Evolutionary conservation across 768 basidiomycete genomes (phyloP), one percentile per base, ranked within the genome.

Genomic region (Lentinula guzmanii): DNA sequence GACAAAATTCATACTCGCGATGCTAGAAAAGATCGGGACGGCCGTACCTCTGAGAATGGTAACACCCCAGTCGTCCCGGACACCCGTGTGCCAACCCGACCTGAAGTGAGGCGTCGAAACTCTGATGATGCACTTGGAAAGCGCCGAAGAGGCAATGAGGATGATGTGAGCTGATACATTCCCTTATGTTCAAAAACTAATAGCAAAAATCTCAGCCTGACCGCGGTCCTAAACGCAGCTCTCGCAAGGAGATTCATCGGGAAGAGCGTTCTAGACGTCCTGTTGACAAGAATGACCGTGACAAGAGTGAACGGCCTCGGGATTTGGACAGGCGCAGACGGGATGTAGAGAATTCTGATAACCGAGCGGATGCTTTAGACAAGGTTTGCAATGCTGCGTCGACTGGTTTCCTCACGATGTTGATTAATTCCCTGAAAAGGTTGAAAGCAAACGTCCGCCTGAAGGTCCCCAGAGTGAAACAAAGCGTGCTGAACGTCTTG

Each of bases 171-270:
- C 75, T 5, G 34, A 43, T 42, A 24, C 11, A 42, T 39, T 16
- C 50, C 4, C 15, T 52, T 57, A 42, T 21, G 53, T 58, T 15
- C 54, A 60, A 43, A 35, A 9, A 8, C 4, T 52, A 31, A 33
- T 15, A 0, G 16, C 8, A 10, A 2, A 35, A 41, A 58, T 43
- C 43, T 52, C 69, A 91, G 89, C 74, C 84, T 63, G 91, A 93
- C 56, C 83, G 91, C 65, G 79, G 81, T 37, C 82, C 86, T n/a
- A 93, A 93, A 71, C 86, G 91, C n/a, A 83, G 84, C 62, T 87
- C 90, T 61, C 85, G 91, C 53, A 90, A 89, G 69, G 90, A 91
- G 2, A 73, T 82, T 34, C 88, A 90, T 67, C 84, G 90, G 53
- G 91, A 92, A 60, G 90, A 92, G 42, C 81, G 90, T 39, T 75